phyloP scores from a whole-genome alignment of 1,284 basidiomycete genomes.

The Sutorius eximius region DNA sequence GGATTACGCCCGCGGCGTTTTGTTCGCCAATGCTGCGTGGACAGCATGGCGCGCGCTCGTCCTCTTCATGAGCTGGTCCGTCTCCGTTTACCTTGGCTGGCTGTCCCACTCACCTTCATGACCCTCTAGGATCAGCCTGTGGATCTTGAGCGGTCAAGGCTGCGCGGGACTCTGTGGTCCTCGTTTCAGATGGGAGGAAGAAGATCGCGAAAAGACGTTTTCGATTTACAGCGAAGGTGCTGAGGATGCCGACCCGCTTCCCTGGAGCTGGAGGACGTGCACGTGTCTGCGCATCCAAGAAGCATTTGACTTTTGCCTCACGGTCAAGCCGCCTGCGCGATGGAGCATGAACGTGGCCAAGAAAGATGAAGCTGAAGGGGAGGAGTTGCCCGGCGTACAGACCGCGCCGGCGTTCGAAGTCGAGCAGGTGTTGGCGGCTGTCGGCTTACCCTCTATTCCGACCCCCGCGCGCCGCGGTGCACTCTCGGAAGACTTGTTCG shows the following conservation, averaged over 20 bases:
- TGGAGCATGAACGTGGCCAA: slow-evolving; percentile 34
- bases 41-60: slow-evolving; percentile 67
- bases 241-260: slow-evolving; percentile 50
- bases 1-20: slow-evolving; percentile 67
- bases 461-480: slow-evolving; percentile 53
- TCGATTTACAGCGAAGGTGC: slow-evolving; percentile 49
- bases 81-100: not conserved
- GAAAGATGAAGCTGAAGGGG: slow-evolving; percentile 37
- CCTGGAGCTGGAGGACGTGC: slow-evolving; percentile 76
- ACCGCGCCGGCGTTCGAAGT: slow-evolving; percentile 49
- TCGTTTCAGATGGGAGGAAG: slow-evolving; percentile 78
- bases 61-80: slow-evolving; percentile 63
- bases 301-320: slow-evolving; percentile 78
- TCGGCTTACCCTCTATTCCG: slow-evolving; percentile 55
- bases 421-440: slow-evolving; percentile 68
- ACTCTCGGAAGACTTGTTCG: slow-evolving; percentile 63
- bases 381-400: slow-evolving; percentile 29
- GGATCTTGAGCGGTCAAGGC: slow-evolving; percentile 69
- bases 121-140: slow-evolving; percentile 61
- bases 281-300: slow-evolving; percentile 73
- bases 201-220: slow-evolving; percentile 60
- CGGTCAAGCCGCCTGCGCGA: slow-evolving; percentile 40
- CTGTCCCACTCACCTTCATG: not conserved
- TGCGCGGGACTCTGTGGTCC: slow-evolving; percentile 82
- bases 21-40: slow-evolving; percentile 77